Evolutionary conservation across 495 filamentous ascomycete genomes (phyloP).

Genomic region (Pseudoneurospora amorphoporcata): DNA sequence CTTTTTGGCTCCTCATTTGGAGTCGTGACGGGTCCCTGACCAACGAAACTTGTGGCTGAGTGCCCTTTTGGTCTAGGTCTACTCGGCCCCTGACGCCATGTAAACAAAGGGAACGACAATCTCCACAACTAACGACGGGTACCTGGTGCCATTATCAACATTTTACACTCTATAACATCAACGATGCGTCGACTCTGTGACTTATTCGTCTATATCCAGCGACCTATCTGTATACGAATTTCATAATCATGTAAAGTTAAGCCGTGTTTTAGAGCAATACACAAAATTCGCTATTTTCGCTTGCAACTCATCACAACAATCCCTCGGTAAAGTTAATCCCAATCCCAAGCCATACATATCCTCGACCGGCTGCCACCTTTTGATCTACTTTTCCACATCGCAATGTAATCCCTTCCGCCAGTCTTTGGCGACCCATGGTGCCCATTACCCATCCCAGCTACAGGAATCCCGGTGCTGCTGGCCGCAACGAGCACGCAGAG

Average conservation of each 20-base stretch:
- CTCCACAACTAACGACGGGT: neutral
- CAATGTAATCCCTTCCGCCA: neutral
- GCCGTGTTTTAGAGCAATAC: no score
- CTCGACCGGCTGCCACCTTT: neutral
- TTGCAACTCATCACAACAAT: neutral
- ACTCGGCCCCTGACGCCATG: no score
- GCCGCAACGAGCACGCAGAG: slow-evolving; percentile 76
- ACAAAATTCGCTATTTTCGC: neutral
- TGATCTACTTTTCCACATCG: neutral
- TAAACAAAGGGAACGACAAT: neutral
- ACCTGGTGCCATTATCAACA: neutral
- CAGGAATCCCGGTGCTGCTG: slow-evolving; percentile 32
- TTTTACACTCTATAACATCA: neutral
- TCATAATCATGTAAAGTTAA: no score
- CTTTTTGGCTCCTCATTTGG: no score
- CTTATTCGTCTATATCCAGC: neutral
- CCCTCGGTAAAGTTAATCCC: neutral
- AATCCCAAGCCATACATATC: neutral
- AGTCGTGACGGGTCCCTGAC: no score
- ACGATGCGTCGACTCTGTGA: neutral
- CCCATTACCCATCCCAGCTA: slow-evolving; percentile 35
- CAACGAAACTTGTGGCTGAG: no score
- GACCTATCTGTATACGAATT: no score
- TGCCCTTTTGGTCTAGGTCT: no score
- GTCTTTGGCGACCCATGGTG: neutral